Evolutionary conservation across 257 asterid species (phyloP).

Genomic region (Gentiana macrophylla): DNA sequence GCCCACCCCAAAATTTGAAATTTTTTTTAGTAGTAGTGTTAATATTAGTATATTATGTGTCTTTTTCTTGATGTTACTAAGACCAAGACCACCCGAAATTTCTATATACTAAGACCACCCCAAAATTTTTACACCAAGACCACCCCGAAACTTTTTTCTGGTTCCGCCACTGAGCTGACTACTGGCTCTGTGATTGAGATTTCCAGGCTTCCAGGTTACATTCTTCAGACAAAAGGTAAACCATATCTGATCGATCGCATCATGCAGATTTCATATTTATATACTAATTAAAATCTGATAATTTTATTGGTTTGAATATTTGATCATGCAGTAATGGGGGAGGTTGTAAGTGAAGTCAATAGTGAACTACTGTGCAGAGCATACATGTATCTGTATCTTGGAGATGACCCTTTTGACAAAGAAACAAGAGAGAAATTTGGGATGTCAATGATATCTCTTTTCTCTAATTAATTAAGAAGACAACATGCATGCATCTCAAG

Average conservation of each 20-base stretch:
- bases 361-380: slow-evolving; percentile 77
- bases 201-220: slow-evolving; percentile 62
- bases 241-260: neutral
- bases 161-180: no score
- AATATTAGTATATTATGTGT: no score
- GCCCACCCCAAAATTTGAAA: no score
- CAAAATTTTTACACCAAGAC: no score
- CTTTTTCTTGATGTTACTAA: no score
- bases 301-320: neutral
- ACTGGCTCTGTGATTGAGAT: slow-evolving; percentile 70
- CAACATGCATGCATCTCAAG: slow-evolving; percentile 2
- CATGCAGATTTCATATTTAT: slow-evolving; percentile 1
- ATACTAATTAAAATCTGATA: neutral
- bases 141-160: no score
- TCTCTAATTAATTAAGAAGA: slow-evolving; percentile 14
- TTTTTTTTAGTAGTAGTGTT: no score
- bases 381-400: slow-evolving; percentile 46
- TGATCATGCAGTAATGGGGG: slow-evolving; percentile 43
- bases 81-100: no score
- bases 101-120: no score
- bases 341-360: slow-evolving; percentile 50
- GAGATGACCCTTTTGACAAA: slow-evolving; percentile 72
- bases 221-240: slow-evolving; percentile 64
- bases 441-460: slow-evolving; percentile 38
- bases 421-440: slow-evolving; percentile 69